Conservation (phyloP, 805 yeast genomes). For the Candida tammaniensis region DNA sequence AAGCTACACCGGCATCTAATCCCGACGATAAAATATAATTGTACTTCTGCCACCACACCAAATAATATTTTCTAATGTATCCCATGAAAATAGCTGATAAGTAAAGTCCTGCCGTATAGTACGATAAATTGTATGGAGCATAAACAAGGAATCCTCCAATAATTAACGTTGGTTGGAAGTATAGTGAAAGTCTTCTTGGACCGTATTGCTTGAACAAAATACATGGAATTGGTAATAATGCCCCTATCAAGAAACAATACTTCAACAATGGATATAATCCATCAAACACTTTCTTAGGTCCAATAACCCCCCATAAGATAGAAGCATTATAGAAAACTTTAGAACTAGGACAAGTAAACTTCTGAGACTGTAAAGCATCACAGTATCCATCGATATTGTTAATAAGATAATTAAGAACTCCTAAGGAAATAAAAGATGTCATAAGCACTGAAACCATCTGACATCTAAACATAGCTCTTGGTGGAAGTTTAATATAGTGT, state of each 20-base stretch:
- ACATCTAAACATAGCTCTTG: conserved; percentile 21
- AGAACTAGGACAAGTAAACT: conserved; percentile 35
- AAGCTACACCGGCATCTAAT: conserved; percentile 29
- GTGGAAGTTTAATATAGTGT: conserved; percentile 23
- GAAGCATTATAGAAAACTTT: conserved; percentile 47
- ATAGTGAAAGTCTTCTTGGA: conserved; percentile 17
- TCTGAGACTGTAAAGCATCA: conserved; percentile 14
- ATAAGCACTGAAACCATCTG: conserved; percentile 12
- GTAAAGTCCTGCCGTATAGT: conserved; percentile 24
- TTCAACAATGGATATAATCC: conserved; percentile 28
- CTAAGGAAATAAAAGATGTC: conserved; percentile 9
- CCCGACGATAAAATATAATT: conserved; percentile 27
- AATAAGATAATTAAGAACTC: conserved; percentile 12
- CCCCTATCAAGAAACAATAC: conserved; percentile 30
- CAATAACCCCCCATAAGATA: conserved; percentile 62
- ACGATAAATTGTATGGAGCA: conserved; percentile 31
- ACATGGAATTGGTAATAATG: conserved; percentile 19
- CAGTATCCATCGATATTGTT: conserved; percentile 15
- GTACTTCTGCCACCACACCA: conserved; percentile 32
- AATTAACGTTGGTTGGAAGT: conserved; percentile 29
- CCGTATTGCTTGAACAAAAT: conserved; percentile 16
- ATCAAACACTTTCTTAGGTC: conserved; percentile 35
- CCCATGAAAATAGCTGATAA: conserved; percentile 22
- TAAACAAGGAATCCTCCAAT: conserved; percentile 25
- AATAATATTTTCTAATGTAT: conserved; percentile 21